Percentiles rank a stretch among this genome's conserved stretches.
Evolutionary conservation across 2,329 filamentous ascomycete genomes (phyloP).

Genomic region (Fusarium nanum): DNA sequence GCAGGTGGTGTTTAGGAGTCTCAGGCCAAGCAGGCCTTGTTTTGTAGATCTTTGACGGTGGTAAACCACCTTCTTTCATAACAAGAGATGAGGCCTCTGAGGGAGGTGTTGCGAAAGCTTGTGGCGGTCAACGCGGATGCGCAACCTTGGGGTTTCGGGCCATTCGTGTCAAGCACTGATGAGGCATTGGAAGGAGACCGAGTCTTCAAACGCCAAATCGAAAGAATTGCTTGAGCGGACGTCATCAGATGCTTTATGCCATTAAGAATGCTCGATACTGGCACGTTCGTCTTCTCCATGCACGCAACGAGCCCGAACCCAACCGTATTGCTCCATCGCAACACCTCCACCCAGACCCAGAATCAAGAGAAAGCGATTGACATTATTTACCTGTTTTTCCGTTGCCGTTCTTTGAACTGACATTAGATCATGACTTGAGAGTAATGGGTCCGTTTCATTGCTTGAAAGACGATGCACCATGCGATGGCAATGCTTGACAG

Average conservation of each 20-base stretch:
- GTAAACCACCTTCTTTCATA: constrained; percentile 57
- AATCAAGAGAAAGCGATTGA: constrained; percentile 45
- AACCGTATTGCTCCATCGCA: constrained; percentile 28
- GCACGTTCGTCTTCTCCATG: constrained; percentile 35
- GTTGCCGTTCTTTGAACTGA: constrained; percentile 23
- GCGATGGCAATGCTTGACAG: constrained; percentile 16
- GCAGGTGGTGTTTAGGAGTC: constrained; percentile 49
- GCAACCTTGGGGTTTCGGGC: not conserved
- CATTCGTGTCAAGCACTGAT: constrained; percentile 3
- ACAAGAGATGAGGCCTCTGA: constrained; percentile 53
- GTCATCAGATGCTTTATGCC: constrained; percentile 18
- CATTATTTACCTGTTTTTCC: constrained; percentile 31
- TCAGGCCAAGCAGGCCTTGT: constrained; percentile 48
- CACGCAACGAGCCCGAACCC: constrained; percentile 27
- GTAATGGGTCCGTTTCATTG: constrained; percentile 18
- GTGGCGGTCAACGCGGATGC: constrained; percentile 17
- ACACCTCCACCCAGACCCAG: constrained; percentile 20
- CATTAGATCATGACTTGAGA: constrained; percentile 37
- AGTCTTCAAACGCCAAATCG: not conserved
- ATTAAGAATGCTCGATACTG: constrained; percentile 26
- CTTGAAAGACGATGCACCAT: constrained; percentile 7
- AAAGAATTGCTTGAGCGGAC: not conserved
- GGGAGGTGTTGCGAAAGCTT: constrained; percentile 24
- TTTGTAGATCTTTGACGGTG: constrained; percentile 60
- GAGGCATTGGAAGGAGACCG: not conserved